A percentile compares a stretch with the other conserved stretches of the same genome.
Evolutionary conservation across 495 filamentous ascomycete species (phyloP).

Genomic region (Xanthoparmelia taractica): DNA sequence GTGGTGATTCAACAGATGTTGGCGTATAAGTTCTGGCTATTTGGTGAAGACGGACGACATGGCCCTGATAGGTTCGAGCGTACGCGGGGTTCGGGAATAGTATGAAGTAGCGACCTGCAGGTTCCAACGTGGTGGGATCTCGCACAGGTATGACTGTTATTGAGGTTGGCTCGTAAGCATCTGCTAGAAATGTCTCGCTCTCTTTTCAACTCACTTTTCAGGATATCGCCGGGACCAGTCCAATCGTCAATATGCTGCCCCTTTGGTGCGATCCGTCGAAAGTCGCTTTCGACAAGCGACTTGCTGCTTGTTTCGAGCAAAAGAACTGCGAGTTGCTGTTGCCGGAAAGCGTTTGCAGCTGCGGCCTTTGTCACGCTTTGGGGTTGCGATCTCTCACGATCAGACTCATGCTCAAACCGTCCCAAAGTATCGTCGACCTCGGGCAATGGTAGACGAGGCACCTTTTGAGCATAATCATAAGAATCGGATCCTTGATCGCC

Average conservation of each 20-base stretch:
- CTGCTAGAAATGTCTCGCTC: background rate
- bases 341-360: slow-evolving; percentile 19
- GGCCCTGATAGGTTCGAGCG: slow-evolving; percentile 47
- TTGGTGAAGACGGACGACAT: slow-evolving; percentile 39
- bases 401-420: slow-evolving; percentile 8
- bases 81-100: slow-evolving; percentile 50
- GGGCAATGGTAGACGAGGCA: slow-evolving; percentile 31
- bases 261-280: slow-evolving; percentile 50
- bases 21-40: slow-evolving; percentile 74
- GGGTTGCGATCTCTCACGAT: background rate
- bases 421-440: slow-evolving; percentile 9
- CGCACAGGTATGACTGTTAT: slow-evolving; percentile 43
- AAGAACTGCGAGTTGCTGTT: slow-evolving; percentile 35
- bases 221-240: slow-evolving; percentile 44
- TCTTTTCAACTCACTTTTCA: slow-evolving; percentile 27
- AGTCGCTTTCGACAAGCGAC: slow-evolving; percentile 53
- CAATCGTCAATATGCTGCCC: slow-evolving; percentile 57
- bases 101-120: slow-evolving; percentile 50
- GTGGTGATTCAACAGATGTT: slow-evolving; percentile 90
- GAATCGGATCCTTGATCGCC: background rate
- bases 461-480: background rate
- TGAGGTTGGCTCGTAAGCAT: background rate
- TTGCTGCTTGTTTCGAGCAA: slow-evolving; percentile 44
- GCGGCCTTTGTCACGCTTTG: slow-evolving; percentile 7
- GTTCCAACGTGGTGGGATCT: slow-evolving; percentile 45